Base-by-base conservation (phyloP, 768 basidiomycete species). In the Royoungia palumana region DNA sequence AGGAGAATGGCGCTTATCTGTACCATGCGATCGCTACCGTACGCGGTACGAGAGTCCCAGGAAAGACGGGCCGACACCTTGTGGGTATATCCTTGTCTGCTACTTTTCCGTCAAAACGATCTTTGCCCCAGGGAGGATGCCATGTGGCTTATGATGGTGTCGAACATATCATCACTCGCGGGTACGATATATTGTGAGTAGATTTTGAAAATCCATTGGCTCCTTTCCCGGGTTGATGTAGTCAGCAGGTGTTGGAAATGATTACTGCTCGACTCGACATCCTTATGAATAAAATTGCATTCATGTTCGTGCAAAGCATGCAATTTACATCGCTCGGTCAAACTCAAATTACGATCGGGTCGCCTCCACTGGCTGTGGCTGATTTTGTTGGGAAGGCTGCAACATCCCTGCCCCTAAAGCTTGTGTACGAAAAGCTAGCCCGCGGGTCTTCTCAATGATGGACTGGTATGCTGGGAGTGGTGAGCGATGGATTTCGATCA, bases 381-480 rank as follows among this genome's bases (percentile, higher is more conserved):
- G 51, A 48, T 46, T 69, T 47, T 69, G 65, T 9, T 65, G 68
- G 6, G 65, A 60, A 34, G 66, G 56, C 43, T 75, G 70, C 44
- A 71, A 60, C 73, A 86, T 83, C 11, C 93, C 90, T 14, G 87
- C 86, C 1, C 91, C 89, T 44, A 96, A 69, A 2, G 89, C 93
- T 63, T 94, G 92, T 0, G 93, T 93, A 47, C 94, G 84, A 69
- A 96, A 82, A 0, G 92, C 83, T 49, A 97, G 75, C 36, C 94
- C 93, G 38, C 92, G 84, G 1, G 94, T 96, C 67, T 94, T 95
- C 68, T 97, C 94, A 58, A 96, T 96, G 58, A 97, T 85, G 5
- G 87, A 80, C 63, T 95, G 94, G 70, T 95, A 95, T 17, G 94
- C 84, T 2, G 94, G 92, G 36, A 87, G 77, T 35, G 92, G 81